phyloP scores from a whole-genome alignment of 1,139 yeast genomes.

The Debaryomycetaceae sp. region DNA sequence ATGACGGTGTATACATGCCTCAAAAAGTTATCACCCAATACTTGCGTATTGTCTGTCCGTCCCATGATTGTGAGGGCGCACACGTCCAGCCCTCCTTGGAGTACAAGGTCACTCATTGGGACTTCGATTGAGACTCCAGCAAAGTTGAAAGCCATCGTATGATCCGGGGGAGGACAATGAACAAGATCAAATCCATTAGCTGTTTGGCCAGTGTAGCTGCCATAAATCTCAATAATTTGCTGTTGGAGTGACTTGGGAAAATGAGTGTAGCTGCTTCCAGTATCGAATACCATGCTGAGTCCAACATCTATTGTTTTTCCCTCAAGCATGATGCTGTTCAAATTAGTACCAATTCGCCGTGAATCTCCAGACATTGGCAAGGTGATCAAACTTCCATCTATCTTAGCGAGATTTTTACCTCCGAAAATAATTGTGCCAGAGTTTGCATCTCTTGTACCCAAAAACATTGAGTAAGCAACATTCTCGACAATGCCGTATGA shows the following conservation, averaged over 20 bases:
- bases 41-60: slow-evolving; percentile 10
- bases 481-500: slow-evolving; percentile 17
- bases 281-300: slow-evolving; percentile 29
- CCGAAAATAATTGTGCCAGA: slow-evolving; percentile 20
- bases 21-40: slow-evolving; percentile 24
- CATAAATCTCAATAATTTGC: background rate
- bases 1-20: slow-evolving; percentile 20
- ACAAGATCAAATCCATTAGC: background rate
- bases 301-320: slow-evolving; percentile 11
- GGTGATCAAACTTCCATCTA: slow-evolving; percentile 14
- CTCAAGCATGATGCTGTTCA: slow-evolving; percentile 6
- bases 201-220: background rate
- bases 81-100: slow-evolving; percentile 9
- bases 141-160: slow-evolving; percentile 12
- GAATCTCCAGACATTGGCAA: slow-evolving; percentile 8
- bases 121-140: slow-evolving; percentile 15
- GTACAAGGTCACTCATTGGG: slow-evolving; percentile 17
- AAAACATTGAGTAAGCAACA: slow-evolving; percentile 19
- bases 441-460: slow-evolving; percentile 12
- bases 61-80: slow-evolving; percentile 12
- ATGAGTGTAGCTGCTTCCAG: slow-evolving; percentile 36
- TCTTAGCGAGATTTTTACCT: slow-evolving; percentile 19
- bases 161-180: background rate
- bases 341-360: slow-evolving; percentile 8
- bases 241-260: slow-evolving; percentile 13